Evolutionary conservation across 148 eudicot species (phyloP).

Genomic region (Suaeda aralocaspica): DNA sequence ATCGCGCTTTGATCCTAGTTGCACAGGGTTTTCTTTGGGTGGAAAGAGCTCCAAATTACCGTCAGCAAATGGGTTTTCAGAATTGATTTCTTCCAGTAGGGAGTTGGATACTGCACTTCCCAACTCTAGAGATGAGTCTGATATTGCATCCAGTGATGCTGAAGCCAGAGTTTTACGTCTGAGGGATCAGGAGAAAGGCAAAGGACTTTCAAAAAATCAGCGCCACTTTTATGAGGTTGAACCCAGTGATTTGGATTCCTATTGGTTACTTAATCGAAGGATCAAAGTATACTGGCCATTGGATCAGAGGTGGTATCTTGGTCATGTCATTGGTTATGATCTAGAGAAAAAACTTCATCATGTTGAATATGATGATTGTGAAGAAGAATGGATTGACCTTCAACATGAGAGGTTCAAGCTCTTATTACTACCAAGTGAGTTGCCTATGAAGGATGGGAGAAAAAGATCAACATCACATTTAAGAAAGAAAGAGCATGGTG

Average conservation of each 20-base stretch:
- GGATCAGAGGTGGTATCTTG: conserved; percentile 90
- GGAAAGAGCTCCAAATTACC: conserved; percentile 37
- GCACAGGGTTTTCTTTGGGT: conserved; percentile 53
- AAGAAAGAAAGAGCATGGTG: conserved; percentile 19
- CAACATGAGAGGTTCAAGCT: conserved; percentile 77
- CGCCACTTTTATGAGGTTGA: conserved; percentile 77
- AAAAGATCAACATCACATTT: conserved; percentile 22
- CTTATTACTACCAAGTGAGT: conserved; percentile 75
- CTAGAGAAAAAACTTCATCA: conserved; percentile 66
- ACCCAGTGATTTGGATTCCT: conserved; percentile 47
- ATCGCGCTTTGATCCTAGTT: conserved; percentile 89
- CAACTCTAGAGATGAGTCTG: conserved; percentile 30
- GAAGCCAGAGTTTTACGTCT: conserved; percentile 61
- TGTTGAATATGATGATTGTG: conserved; percentile 86
- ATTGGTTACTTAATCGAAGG: conserved; percentile 72
- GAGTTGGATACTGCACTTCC: conserved; percentile 27
- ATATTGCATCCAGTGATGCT: conserved; percentile 48
- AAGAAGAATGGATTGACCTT: conserved; percentile 88
- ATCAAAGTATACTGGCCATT: conserved; percentile 90
- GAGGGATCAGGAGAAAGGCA: conserved; percentile 46
- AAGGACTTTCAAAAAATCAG: conserved; percentile 47
- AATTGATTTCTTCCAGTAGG: conserved; percentile 24
- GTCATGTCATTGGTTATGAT: conserved; percentile 68
- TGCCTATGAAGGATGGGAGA: conserved; percentile 43
- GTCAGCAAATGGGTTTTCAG: conserved; percentile 34